These are phyloP conservation scores for Apiosordaria backusii DNA, from an alignment of 495 filamentous ascomycete species.

Conservation along the genomic window DNA sequence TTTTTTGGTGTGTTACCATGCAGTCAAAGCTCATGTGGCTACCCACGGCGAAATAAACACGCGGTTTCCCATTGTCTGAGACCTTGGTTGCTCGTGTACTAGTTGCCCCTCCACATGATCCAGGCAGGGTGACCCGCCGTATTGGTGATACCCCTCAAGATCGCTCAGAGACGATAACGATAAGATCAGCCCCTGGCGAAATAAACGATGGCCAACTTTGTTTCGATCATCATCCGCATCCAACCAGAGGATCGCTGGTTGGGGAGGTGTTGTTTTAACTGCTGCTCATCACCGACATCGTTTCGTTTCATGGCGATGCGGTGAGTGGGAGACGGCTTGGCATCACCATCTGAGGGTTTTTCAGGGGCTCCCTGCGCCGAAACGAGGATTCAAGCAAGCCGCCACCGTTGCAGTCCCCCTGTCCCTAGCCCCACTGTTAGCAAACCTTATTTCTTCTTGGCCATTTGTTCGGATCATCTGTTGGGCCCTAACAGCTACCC, in stretches of 20 bases:
- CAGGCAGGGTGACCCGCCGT: background rate
- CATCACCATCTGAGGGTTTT: constrained; percentile 1
- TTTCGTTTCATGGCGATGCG: constrained; percentile 17
- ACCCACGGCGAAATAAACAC: constrained; percentile 10
- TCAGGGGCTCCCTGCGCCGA: background rate
- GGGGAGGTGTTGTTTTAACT: constrained; percentile 1
- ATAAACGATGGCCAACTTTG: background rate
- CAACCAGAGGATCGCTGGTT: background rate
- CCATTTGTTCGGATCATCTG: background rate
- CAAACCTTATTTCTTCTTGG: background rate
- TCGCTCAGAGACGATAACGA: background rate
- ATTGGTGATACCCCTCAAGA: background rate
- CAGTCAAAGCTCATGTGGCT: background rate
- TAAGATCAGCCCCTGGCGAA: background rate
- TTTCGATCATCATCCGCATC: background rate
- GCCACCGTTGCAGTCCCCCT: background rate
- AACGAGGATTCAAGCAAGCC: background rate
- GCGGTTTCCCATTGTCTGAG: background rate
- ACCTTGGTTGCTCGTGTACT: background rate
- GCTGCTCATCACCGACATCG: background rate
- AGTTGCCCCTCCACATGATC: background rate
- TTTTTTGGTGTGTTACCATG: background rate
- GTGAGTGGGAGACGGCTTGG: background rate
- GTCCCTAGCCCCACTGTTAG: background rate
- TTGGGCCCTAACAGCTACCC: background rate